These are phyloP conservation scores for Dorcoceras hygrometricum DNA, from an alignment of 257 asterid genomes.

Conservation along the genomic window DNA sequence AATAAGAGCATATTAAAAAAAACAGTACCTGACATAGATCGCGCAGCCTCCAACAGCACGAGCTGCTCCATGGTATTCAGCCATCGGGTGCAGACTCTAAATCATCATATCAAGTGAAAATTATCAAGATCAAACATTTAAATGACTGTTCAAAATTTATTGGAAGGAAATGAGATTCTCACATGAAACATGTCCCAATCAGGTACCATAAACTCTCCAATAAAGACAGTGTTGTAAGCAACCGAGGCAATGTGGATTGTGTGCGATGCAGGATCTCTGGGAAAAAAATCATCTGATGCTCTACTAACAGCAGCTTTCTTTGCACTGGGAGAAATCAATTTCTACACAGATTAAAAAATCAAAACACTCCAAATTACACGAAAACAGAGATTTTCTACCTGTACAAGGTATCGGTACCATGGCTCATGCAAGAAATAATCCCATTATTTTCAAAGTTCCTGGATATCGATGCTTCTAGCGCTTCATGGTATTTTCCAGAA, in stretches of 20 bases:
- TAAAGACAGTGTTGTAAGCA: constrained; percentile 68
- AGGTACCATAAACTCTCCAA: constrained; percentile 88
- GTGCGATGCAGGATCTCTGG: constrained; percentile 90
- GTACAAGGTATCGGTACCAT: constrained; percentile 69
- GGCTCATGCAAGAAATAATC: constrained; percentile 85
- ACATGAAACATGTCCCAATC: constrained; percentile 98
- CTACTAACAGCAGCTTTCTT: constrained; percentile 60
- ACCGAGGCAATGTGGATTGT: constrained; percentile 81
- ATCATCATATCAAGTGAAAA: neutral
- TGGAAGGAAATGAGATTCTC: constrained; percentile 26
- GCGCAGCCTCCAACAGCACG: constrained; percentile 91
- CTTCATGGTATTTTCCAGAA: constrained; percentile 63
- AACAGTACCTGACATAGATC: constrained; percentile 63
- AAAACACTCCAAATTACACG: neutral
- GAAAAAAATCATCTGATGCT: constrained; percentile 81
- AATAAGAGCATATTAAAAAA: neutral
- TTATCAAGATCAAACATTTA: neutral
- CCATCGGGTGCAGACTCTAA: constrained; percentile 88
- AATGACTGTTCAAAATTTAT: neutral
- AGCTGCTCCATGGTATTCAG: constrained; percentile 88
- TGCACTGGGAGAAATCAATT: constrained; percentile 37
- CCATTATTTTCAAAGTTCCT: constrained; percentile 67
- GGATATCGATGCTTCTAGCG: constrained; percentile 64
- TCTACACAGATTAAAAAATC: neutral
- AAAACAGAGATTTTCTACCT: constrained; percentile 38